Conservation (phyloP, 352 stramenopile species). For the Globisporangium yorkense region DNA sequence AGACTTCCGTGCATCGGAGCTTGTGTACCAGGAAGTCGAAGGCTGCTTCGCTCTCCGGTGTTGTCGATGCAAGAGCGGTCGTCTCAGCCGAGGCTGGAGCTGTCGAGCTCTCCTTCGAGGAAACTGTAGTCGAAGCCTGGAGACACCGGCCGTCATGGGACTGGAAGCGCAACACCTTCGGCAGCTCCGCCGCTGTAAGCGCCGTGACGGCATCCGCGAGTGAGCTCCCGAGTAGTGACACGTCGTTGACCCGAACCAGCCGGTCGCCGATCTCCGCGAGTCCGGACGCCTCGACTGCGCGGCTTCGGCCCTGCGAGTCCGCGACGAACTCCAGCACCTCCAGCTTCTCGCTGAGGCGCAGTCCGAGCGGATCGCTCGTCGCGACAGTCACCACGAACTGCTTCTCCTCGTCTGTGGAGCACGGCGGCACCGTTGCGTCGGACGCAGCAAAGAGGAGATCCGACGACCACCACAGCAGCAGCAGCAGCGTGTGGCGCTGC, state of each 20-base stretch:
- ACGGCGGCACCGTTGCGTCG: not conserved
- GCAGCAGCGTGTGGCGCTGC: not conserved
- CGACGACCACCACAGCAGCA: not conserved
- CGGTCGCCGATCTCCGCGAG: conserved; percentile 66
- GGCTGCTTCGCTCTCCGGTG: not conserved
- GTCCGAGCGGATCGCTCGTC: conserved; percentile 37
- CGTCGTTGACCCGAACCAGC: conserved; percentile 52
- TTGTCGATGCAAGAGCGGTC: not conserved
- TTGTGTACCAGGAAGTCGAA: conserved; percentile 49
- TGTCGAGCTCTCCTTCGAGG: not conserved
- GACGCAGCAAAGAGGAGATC: not conserved
- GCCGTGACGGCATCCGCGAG: conserved; percentile 33
- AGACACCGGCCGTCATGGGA: conserved; percentile 46
- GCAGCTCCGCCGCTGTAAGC: conserved; percentile 31
- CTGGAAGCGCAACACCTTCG: conserved; percentile 55
- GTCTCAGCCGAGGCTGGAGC: not conserved
- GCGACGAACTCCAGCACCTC: conserved; percentile 61
- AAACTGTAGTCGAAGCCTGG: not conserved
- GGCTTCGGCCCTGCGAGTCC: conserved; percentile 42
- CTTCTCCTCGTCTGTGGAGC: conserved; percentile 22
- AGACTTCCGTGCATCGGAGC: not conserved
- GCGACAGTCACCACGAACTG: conserved; percentile 42
- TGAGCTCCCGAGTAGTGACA: conserved; percentile 23
- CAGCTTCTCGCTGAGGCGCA: conserved; percentile 56
- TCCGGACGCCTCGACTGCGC: conserved; percentile 52